Evolutionary conservation across 768 basidiomycete species (phyloP), one percentile per base, ranked within the genome.

Genomic region (Auricularia heimuer): DNA sequence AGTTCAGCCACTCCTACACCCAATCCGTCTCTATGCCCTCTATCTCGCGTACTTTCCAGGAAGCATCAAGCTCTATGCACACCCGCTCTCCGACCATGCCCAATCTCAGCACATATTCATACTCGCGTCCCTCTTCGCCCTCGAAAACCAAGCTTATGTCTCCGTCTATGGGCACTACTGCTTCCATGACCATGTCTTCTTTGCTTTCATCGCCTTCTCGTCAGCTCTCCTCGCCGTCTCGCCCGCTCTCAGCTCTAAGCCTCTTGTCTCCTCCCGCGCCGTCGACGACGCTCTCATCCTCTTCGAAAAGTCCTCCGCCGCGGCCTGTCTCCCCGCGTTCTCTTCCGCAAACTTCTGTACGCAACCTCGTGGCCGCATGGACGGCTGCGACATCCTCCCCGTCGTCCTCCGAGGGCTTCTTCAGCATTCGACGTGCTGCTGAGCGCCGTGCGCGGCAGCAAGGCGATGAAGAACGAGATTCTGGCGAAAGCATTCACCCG

Each of bases 331-430:
- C 35, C 24, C 62, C 63, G 16, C 63, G 67, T 29, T 60, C 62
- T 37, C 63, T 68, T 21, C 35, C 44, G 24, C 14, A 14, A 34
- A 80, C 85, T 0, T 89, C 86, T 3, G 87, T 93, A 29, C 82
- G 88, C 37, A 92, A 92, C 68, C 84, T 92, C 45, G 87, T 93
- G 6, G 83, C 85, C 0, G 79, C 87, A 7, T 93, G 90, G 89
- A 75, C 78, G 44, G 76, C 78, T 1, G 69, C 77, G 2, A 75
- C 76, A 1, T 78, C 75, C 0, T 79, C 80, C 0, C 76, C 36
- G 0, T 29, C 76, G 0, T 70, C 51, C 34, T 62, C 54, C 34
- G 82, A 82, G 11, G 82, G 82, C 4, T 73, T 85, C 14, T 83
- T 85, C 68, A 85, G 81, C 51, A 75, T 85, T 58, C 75, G 83